A percentile compares a stretch with the other conserved stretches of the same genome.
Evolutionary conservation across 2,329 filamentous ascomycete species (phyloP).

Genomic region (Paecilomyces formosus): DNA sequence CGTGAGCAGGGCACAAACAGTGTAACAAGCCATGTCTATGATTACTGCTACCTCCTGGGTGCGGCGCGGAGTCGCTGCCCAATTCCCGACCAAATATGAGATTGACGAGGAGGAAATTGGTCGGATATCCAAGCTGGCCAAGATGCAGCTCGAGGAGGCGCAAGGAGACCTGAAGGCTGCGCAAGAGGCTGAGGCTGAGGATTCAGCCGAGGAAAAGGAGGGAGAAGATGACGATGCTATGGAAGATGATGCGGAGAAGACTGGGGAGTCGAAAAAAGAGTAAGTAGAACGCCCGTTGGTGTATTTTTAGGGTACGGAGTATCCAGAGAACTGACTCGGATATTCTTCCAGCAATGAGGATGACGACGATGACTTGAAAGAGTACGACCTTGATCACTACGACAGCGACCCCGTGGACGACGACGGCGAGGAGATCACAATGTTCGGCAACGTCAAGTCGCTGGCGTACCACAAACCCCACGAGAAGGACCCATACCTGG

Average conservation of each 20-base stretch:
- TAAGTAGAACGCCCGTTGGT: no score
- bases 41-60: slow-evolving; percentile 72
- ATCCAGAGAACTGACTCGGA: background rate
- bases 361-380: slow-evolving; percentile 81
- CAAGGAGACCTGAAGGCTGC: slow-evolving; percentile 77
- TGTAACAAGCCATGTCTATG: slow-evolving; percentile 48
- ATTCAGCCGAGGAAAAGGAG: slow-evolving; percentile 33
- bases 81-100: slow-evolving; percentile 67
- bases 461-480: slow-evolving; percentile 91
- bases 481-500: slow-evolving; percentile 94
- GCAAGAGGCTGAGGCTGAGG: slow-evolving; percentile 39
- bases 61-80: slow-evolving; percentile 66
- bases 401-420: slow-evolving; percentile 72
- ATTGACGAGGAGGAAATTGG: slow-evolving; percentile 69
- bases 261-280: slow-evolving; percentile 13
- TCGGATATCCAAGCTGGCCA: slow-evolving; percentile 66
- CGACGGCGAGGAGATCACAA: slow-evolving; percentile 64
- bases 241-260: slow-evolving; percentile 10
- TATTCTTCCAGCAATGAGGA: slow-evolving; percentile 26
- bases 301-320: no score
- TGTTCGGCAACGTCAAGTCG: slow-evolving; percentile 93
- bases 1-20: background rate
- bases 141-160: slow-evolving; percentile 82
- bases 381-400: slow-evolving; percentile 95
- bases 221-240: slow-evolving; percentile 19